Conservation (phyloP, 1,139 yeast species). For the Debaryomyces sp. region DNA sequence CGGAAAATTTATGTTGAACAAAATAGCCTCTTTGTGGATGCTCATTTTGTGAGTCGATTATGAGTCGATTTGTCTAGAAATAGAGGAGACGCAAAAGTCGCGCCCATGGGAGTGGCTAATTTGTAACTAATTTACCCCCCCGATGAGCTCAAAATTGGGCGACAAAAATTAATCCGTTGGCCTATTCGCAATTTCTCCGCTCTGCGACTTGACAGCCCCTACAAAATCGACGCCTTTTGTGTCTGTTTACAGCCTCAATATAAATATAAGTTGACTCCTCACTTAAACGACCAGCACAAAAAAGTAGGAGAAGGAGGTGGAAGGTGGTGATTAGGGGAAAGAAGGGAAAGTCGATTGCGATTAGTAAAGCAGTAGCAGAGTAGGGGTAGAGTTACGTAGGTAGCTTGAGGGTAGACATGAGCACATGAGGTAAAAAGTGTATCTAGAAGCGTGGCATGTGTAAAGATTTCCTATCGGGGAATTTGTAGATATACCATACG, state of each 20-base stretch:
- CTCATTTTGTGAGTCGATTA: conserved; percentile 1
- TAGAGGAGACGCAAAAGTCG: background rate
- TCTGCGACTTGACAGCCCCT: conserved; percentile 5
- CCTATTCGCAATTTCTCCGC: conserved; percentile 5
- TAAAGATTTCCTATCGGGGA: background rate
- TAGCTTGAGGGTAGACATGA: background rate
- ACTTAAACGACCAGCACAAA: conserved; percentile 2
- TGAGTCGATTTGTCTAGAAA: background rate
- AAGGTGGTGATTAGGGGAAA: background rate
- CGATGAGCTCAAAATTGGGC: background rate
- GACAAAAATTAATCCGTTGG: conserved; percentile 7
- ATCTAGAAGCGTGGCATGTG: background rate
- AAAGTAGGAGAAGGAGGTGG: background rate
- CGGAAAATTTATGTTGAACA: conserved; percentile 2
- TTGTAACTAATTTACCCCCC: background rate
- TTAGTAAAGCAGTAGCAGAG: background rate
- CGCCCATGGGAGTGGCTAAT: background rate
- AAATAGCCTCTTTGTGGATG: conserved; percentile 5
- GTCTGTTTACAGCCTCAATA: conserved; percentile 1
- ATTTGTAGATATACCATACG: background rate
- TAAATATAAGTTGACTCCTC: background rate
- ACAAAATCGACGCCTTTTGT: background rate
- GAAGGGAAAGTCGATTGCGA: background rate
- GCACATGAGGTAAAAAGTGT: background rate
- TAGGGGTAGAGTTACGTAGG: background rate